Base-by-base conservation (phyloP, 2,329 filamentous ascomycete genomes). In the Ophiosphaerella korrae region DNA sequence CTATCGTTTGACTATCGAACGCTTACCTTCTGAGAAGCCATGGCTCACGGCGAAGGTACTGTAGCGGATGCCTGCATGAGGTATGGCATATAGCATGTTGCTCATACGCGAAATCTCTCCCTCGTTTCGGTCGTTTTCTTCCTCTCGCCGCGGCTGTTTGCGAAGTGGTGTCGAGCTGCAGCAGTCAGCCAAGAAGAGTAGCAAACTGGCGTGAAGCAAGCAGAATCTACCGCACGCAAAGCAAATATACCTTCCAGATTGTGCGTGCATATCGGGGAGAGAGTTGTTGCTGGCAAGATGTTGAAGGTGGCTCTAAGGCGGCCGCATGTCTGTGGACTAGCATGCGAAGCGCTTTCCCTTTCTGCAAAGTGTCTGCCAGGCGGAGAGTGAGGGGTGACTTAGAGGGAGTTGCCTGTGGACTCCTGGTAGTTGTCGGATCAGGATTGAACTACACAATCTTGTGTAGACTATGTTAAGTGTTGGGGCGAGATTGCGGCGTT, bases 201-300 rank as follows among this genome's bases (percentile, higher is more conserved):
- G 43, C 42, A 38, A 45, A 13, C 35, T 23, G 24, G 34, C 43
- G 5, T 34, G 40, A 16, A 42, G 42, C 42, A 35, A 29, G 32
- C 21, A 16, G 32, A 18, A 31, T 11, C 3, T 14, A 26, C 5
- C 8, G 40, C 29, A 26, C 40, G 2, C n/a, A 14, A 21, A 18
- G 23, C 11, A 18, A 18, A 8, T 14, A 42, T 23, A 16, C n/a
- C 26, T 33, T 14, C 7, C 7, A 16, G 33, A 11, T 21, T 12
- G 13, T 35, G 33, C 33, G 33, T 16, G 13, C 13, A 13, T 14
- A 2, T 2, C 4, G 3, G 33, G 14, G 8, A n/a, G 13, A 12
- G 13, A 12, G 14, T 16, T 35, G 33, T 2, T 3, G 7, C n/a
- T 11, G 11, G 37, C 37, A 11, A 23, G 21, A 18, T 11, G 12